A percentile compares a stretch with the other conserved stretches of the same genome.
Evolutionary conservation across 2,329 filamentous ascomycete species (phyloP).

Genomic region (Cladosporium oxysporum): DNA sequence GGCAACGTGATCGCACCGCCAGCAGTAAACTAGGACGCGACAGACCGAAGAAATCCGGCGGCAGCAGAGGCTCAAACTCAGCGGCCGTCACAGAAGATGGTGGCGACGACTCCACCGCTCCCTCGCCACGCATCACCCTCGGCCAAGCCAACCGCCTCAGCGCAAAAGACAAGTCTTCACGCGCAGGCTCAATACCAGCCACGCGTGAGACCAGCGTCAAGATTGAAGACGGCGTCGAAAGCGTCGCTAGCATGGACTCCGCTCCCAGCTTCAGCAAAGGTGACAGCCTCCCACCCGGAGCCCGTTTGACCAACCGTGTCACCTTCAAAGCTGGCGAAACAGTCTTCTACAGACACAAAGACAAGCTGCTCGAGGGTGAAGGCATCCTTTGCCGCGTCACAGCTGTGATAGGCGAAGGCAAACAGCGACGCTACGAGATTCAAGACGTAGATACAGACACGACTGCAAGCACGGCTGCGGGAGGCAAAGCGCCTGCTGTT

Average conservation of each 20-base stretch:
- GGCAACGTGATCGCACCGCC: slow-evolving; percentile 27
- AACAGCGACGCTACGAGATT: slow-evolving; percentile 56
- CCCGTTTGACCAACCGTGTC: slow-evolving; percentile 32
- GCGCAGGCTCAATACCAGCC: slow-evolving; percentile 47
- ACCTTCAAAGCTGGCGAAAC: slow-evolving; percentile 46
- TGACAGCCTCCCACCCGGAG: slow-evolving; percentile 13
- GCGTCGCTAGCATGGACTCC: slow-evolving; percentile 47
- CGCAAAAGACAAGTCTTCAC: slow-evolving; percentile 41
- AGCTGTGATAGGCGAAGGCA: slow-evolving; percentile 54
- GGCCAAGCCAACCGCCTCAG: slow-evolving; percentile 28
- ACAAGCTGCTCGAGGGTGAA: slow-evolving; percentile 47
- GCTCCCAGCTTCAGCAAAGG: slow-evolving; percentile 26
- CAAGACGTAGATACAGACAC: slow-evolving; percentile 48
- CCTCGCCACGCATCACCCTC: slow-evolving; percentile 36
- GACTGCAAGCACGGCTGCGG: slow-evolving; percentile 31
- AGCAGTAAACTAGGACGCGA: slow-evolving; percentile 32
- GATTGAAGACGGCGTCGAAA: slow-evolving; percentile 49
- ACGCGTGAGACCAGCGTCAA: slow-evolving; percentile 54
- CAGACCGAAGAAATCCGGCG: slow-evolving; percentile 29
- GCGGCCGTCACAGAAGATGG: slow-evolving; percentile 32
- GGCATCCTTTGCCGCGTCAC: slow-evolving; percentile 55
- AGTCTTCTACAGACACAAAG: slow-evolving; percentile 53
- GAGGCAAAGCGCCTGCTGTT: slow-evolving; percentile 33
- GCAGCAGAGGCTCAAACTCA: slow-evolving; percentile 27
- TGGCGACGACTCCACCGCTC: slow-evolving; percentile 35